These are phyloP conservation scores for Podaxis sp. DNA, from an alignment of 768 basidiomycete species.

Conservation along the genomic window DNA sequence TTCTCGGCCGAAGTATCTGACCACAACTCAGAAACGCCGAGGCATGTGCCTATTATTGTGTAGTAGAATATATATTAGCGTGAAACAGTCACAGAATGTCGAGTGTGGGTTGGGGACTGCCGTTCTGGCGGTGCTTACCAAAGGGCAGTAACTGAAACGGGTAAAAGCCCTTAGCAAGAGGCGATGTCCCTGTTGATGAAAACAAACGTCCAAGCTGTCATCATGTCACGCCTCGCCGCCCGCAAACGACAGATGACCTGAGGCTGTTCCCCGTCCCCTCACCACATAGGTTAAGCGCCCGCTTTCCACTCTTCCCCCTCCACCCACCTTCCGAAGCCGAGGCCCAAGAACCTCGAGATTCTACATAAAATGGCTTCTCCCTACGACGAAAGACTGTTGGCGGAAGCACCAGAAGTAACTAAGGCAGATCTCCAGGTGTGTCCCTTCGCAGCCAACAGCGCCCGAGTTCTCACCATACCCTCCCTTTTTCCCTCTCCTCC, in stretches of 20 bases:
- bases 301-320: background rate
- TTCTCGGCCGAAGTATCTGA: background rate
- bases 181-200: conserved; percentile 3
- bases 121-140: background rate
- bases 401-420: conserved; percentile 7
- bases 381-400: conserved; percentile 8
- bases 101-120: background rate
- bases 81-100: background rate
- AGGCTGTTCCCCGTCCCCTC: background rate
- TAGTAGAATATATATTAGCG: too few relatives aligned
- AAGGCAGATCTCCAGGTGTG: conserved; percentile 12
- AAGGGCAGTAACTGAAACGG: background rate
- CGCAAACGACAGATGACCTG: background rate
- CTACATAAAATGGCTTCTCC: background rate
- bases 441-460: background rate
- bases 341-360: background rate
- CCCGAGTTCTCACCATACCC: background rate
- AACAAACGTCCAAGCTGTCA: background rate
- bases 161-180: background rate
- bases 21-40: too few relatives aligned
- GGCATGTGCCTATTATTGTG: too few relatives aligned
- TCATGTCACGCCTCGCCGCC: background rate
- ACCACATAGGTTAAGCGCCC: background rate
- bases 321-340: background rate
- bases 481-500: background rate